Evolutionary conservation across 2,329 filamentous ascomycete species (phyloP).

Genomic region (Fusarium zealandicum): DNA sequence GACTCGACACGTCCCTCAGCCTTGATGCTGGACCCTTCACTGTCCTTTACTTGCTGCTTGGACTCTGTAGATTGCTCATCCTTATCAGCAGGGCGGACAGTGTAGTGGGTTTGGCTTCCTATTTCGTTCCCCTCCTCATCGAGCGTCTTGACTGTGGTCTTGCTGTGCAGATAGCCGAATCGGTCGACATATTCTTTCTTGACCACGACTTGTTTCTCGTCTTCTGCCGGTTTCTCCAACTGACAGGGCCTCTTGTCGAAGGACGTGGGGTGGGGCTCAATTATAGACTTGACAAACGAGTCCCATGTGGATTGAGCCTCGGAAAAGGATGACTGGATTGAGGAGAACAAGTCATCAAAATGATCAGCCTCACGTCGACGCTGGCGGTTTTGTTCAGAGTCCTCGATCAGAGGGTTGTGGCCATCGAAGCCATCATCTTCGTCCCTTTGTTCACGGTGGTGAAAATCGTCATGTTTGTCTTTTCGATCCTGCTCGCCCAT

Average conservation of each 20-base stretch:
- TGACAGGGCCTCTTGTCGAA: conserved; percentile 12
- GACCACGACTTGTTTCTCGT: conserved; percentile 45
- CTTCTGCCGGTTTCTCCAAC: conserved; percentile 8
- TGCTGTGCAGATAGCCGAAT: conserved; percentile 53
- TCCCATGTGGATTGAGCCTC: conserved; percentile 51
- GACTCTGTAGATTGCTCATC: conserved; percentile 12
- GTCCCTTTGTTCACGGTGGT: conserved; percentile 16
- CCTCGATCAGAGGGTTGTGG: conserved; percentile 12
- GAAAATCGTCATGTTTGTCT: conserved; percentile 14
- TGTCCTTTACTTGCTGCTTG: conserved; percentile 23
- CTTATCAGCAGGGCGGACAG: conserved; percentile 43
- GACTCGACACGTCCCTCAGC: conserved; percentile 34
- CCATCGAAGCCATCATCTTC: conserved; percentile 17
- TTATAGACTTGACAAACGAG: conserved; percentile 49
- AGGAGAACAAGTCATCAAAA: conserved; percentile 53
- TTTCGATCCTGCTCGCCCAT: conserved; percentile 22
- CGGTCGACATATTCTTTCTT: conserved; percentile 53
- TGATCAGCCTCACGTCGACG: conserved; percentile 39
- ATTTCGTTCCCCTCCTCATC: conserved; percentile 53
- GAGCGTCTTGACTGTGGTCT: conserved; percentile 50
- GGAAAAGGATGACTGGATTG: conserved; percentile 48
- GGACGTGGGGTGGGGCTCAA: conserved; percentile 25
- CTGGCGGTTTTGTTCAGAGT: conserved; percentile 14
- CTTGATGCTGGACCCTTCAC: conserved; percentile 13
- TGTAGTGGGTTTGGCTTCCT: conserved; percentile 48